Evolutionary conservation across 2,329 filamentous ascomycete genomes (phyloP).

Genomic region (Fusarium miscanthi): DNA sequence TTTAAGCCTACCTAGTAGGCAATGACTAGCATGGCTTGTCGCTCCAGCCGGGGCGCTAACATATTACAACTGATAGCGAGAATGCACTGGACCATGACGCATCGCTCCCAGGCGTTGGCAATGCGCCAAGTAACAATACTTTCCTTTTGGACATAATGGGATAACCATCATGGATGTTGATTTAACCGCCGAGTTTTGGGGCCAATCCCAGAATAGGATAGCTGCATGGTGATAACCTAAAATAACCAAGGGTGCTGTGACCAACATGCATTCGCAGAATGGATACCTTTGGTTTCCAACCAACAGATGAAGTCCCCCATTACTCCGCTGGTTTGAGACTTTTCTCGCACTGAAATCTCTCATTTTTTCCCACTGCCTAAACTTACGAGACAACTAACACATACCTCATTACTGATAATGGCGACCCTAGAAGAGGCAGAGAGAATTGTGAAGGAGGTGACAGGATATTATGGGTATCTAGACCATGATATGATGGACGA

Average conservation of each 20-base stretch:
- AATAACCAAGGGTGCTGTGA: constrained; percentile 12
- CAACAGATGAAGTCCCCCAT: rapidly evolving
- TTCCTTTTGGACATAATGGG: too few relatives aligned
- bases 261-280: constrained; percentile 21
- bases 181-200: neutral
- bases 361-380: neutral
- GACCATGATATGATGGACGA: constrained; percentile 32
- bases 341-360: rapidly evolving
- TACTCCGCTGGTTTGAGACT: rapidly evolving
- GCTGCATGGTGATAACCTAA: neutral
- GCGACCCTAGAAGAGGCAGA: constrained; percentile 23
- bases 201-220: neutral
- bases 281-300: neutral
- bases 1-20: too few relatives aligned
- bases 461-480: constrained; percentile 18
- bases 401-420: constrained; percentile 2
- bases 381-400: neutral
- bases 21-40: too few relatives aligned
- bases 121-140: too few relatives aligned
- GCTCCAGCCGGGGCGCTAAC: too few relatives aligned
- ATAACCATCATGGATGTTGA: too few relatives aligned
- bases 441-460: constrained; percentile 20
- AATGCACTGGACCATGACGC: too few relatives aligned
- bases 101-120: too few relatives aligned
- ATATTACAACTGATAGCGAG: too few relatives aligned